phyloP scores from a whole-genome alignment of 176 grass and related monocot species.

The Triticum monococcum region DNA sequence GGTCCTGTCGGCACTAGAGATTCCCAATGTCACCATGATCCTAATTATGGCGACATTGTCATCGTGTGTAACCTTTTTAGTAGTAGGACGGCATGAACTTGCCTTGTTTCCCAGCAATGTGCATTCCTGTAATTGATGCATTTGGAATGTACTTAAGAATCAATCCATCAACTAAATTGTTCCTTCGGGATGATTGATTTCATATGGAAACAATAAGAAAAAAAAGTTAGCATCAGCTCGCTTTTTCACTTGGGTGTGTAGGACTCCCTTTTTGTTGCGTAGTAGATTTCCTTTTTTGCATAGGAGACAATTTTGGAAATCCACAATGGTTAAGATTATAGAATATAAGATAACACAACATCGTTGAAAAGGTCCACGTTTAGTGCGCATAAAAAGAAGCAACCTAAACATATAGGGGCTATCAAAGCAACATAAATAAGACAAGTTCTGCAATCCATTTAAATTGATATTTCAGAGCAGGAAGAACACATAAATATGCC shows the following conservation, averaged over 20 bases:
- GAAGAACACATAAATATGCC: too few relatives aligned
- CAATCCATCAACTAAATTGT: background rate
- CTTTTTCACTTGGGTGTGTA: too few relatives aligned
- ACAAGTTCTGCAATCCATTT: background rate
- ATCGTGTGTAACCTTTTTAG: background rate
- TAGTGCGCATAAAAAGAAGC: too few relatives aligned
- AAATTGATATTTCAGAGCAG: background rate
- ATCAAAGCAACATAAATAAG: too few relatives aligned
- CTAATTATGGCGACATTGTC: slow-evolving; percentile 22
- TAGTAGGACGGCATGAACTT: background rate
- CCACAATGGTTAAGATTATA: too few relatives aligned
- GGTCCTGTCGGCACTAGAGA: slow-evolving; percentile 17
- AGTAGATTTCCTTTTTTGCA: too few relatives aligned
- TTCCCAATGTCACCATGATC: slow-evolving; percentile 21
- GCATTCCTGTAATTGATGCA: background rate
- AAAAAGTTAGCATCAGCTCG: background rate
- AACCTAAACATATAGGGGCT: too few relatives aligned
- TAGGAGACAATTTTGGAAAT: too few relatives aligned
- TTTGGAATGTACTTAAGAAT: background rate
- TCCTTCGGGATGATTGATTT: background rate
- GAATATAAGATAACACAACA: too few relatives aligned
- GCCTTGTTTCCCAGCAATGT: background rate
- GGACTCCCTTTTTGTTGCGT: too few relatives aligned
- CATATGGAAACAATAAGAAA: background rate
- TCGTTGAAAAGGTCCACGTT: too few relatives aligned